Evolutionary conservation across 1,284 basidiomycete species (phyloP), one percentile per base, ranked within the genome.

Genomic region (Hymenochaete sp.): DNA sequence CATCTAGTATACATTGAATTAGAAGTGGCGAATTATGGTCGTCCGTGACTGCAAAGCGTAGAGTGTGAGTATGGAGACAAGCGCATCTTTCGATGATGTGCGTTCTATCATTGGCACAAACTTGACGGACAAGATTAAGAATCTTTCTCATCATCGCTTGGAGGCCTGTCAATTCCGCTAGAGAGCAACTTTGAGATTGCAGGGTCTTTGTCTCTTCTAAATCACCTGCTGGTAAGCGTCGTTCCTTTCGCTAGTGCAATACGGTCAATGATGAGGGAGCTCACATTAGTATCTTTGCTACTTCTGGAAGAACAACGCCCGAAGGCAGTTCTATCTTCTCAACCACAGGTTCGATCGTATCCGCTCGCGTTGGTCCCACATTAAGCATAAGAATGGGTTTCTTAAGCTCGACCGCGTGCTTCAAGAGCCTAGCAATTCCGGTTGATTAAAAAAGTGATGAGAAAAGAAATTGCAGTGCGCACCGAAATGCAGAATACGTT

Each of bases 401-500:
- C 21, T 72, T 67, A 9, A 77, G 66, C 47, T 88, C 77, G 8
- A 84, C 59, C 1, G 92, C 89, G 53, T 79, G 81, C 59, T 84
- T 90, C 41, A 93, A 67, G n/a, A 95, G 64, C 52, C 85, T 84
- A 38, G 16, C 11, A 16, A 37, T 10, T n/a, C n/a, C n/a, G n/a
- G n/a, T n/a, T n/a, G n/a, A n/a, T n/a, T n/a, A n/a, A n/a, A n/a
- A n/a, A n/a, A n/a, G n/a, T n/a, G n/a, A n/a, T n/a, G n/a, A n/a
- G n/a, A 22, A 13, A 21, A 39, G 32, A 38, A 11, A 28, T 27
- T 14, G 40, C 25, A 24, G 18, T 18, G 5, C 59, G 33, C 54
- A 84, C 84, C 90, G 71, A 63, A 84, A 95, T 1, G 91, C 90
- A 6, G 88, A 92, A 62, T 87, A 95, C 0, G 93, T 96, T 1